phyloP scores from a whole-genome alignment of 495 filamentous ascomycete species.

The Penicillium cosmopolitanum region DNA sequence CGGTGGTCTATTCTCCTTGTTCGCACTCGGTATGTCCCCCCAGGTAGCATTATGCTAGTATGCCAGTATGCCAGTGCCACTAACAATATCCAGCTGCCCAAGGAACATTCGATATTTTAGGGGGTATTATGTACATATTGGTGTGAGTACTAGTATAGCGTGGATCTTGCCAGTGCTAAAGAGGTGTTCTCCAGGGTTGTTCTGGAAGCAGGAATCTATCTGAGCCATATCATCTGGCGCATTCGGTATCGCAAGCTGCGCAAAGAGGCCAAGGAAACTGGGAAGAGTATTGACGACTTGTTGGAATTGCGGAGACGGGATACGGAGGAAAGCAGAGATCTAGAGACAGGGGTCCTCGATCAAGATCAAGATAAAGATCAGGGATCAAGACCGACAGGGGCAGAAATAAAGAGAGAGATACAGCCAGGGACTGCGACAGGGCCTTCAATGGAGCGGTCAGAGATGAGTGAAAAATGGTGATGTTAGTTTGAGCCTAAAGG shows the following conservation, averaged over 20 bases:
- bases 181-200: constrained; percentile 46
- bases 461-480: background rate
- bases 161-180: background rate
- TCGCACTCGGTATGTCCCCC: constrained; percentile 62
- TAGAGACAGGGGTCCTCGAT: constrained; percentile 6
- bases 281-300: constrained; percentile 67
- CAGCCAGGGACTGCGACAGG: no score
- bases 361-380: constrained; percentile 1
- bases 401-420: no score
- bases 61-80: background rate
- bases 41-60: no score
- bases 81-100: constrained; percentile 57
- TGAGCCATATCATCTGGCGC: constrained; percentile 69
- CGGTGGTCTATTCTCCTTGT: constrained; percentile 75
- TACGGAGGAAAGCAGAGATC: constrained; percentile 5
- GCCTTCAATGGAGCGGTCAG: no score
- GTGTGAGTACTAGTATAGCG: constrained; percentile 47
- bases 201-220: constrained; percentile 70
- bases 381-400: background rate
- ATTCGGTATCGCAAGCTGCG: constrained; percentile 64
- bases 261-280: constrained; percentile 56
- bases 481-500: constrained; percentile 21
- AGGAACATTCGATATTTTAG: constrained; percentile 69
- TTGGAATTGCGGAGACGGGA: constrained; percentile 30
- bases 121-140: constrained; percentile 69